Evolutionary conservation across 2,329 filamentous ascomycete genomes (phyloP).

Genomic region (Exutisphaerella laricina): DNA sequence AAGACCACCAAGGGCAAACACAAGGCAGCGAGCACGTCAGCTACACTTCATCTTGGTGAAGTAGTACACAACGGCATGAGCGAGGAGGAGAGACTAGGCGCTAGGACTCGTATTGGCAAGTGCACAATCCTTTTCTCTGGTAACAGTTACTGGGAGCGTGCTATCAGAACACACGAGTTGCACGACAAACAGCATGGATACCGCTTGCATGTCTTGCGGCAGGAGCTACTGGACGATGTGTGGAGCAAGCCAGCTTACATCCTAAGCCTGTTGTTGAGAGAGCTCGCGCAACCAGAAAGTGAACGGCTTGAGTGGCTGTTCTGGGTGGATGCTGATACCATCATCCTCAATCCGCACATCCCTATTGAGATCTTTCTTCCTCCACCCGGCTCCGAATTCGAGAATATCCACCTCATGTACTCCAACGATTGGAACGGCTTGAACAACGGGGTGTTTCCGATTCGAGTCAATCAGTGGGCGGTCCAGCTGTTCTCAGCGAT

Average conservation of each 20-base stretch:
- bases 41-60: conserved; percentile 14
- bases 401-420: conserved; percentile 36
- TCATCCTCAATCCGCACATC: conserved; percentile 41
- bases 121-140: conserved; percentile 38
- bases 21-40: not conserved
- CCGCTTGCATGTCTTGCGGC: conserved; percentile 39
- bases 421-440: conserved; percentile 39
- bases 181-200: conserved; percentile 41
- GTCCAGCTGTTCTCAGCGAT: conserved; percentile 38
- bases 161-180: conserved; percentile 38
- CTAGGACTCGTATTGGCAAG: conserved; percentile 34
- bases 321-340: conserved; percentile 43
- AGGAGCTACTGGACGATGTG: conserved; percentile 39
- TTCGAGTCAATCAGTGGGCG: conserved; percentile 38
- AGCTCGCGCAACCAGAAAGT: conserved; percentile 35
- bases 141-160: conserved; percentile 38
- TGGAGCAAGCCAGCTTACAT: conserved; percentile 46
- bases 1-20: not conserved
- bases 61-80: conserved; percentile 23
- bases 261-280: conserved; percentile 36
- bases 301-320: conserved; percentile 41
- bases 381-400: conserved; percentile 29
- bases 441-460: conserved; percentile 41
- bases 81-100: conserved; percentile 28
- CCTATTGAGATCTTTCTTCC: conserved; percentile 39